These are phyloP conservation scores for Hysterium pulicare DNA, from an alignment of 2,329 filamentous ascomycete species.

Conservation along the genomic window DNA sequence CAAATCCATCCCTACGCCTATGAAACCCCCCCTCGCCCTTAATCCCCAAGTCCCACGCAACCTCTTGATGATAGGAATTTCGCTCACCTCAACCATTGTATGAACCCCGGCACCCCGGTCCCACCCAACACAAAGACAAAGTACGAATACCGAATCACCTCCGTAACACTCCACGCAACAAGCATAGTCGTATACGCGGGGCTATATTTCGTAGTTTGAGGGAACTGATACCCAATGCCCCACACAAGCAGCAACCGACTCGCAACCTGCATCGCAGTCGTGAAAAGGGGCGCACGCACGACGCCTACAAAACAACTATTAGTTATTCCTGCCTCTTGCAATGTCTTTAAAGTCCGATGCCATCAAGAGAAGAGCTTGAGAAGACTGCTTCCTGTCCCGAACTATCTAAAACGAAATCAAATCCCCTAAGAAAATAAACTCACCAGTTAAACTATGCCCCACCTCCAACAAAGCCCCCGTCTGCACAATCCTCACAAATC, in stretches of 20 bases:
- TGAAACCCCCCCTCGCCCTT: too few relatives aligned
- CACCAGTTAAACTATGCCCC: constrained; percentile 74
- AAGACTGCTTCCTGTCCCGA: too few relatives aligned
- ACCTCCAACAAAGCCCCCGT: constrained; percentile 81
- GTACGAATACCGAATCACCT: constrained; percentile 90
- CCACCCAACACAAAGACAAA: constrained; percentile 70
- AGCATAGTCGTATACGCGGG: constrained; percentile 74
- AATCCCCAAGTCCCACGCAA: too few relatives aligned
- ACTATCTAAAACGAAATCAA: too few relatives aligned
- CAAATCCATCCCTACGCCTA: too few relatives aligned
- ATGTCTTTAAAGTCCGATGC: background rate
- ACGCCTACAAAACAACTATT: constrained; percentile 54
- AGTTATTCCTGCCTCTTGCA: background rate
- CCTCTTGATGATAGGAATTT: too few relatives aligned
- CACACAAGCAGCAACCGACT: constrained; percentile 86
- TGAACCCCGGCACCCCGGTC: constrained; percentile 56
- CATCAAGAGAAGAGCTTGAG: too few relatives aligned
- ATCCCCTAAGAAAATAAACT: constrained; percentile 24
- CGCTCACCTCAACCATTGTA: constrained; percentile 75
- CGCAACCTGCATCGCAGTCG: constrained; percentile 86
- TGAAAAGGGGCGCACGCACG: constrained; percentile 79
- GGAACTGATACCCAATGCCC: constrained; percentile 75
- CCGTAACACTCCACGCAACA: constrained; percentile 82
- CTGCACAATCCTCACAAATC: constrained; percentile 76
- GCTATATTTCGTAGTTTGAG: constrained; percentile 55